Evolutionary conservation across 2,329 filamentous ascomycete species (phyloP).

Genomic region (Diaporthe amygdali): DNA sequence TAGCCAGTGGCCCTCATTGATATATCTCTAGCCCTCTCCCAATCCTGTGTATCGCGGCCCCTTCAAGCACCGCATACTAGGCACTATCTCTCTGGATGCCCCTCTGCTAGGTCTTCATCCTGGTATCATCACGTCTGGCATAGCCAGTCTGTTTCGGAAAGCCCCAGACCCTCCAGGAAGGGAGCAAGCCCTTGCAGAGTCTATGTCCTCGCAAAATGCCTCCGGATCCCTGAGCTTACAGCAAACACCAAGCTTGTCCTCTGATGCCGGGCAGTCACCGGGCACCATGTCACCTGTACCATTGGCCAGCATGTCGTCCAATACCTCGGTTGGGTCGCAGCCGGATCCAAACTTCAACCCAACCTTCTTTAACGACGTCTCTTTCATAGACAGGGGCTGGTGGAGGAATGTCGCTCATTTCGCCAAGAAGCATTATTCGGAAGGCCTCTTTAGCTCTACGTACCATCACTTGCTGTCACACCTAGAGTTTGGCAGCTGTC

Average conservation of each 20-base stretch:
- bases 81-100: constrained; percentile 82
- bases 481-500: constrained; percentile 80
- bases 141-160: constrained; percentile 75
- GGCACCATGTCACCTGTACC: constrained; percentile 28
- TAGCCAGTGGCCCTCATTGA: background rate
- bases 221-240: constrained; percentile 30
- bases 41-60: constrained; percentile 40
- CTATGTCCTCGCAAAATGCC: constrained; percentile 24
- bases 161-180: constrained; percentile 39
- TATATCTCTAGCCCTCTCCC: constrained; percentile 36
- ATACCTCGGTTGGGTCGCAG: constrained; percentile 28
- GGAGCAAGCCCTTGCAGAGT: constrained; percentile 27
- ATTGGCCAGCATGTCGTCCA: constrained; percentile 22
- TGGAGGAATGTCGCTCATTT: constrained; percentile 76
- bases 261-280: constrained; percentile 20
- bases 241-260: constrained; percentile 27
- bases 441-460: constrained; percentile 72
- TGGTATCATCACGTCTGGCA: constrained; percentile 81
- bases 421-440: constrained; percentile 76
- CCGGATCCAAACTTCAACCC: constrained; percentile 75
- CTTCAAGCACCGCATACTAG: constrained; percentile 78
- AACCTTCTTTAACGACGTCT: constrained; percentile 75
- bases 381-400: constrained; percentile 71
- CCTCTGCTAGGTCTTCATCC: constrained; percentile 90
- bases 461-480: constrained; percentile 79